Conservation (phyloP, 257 asterid species). For the Solanum rostratum region DNA sequence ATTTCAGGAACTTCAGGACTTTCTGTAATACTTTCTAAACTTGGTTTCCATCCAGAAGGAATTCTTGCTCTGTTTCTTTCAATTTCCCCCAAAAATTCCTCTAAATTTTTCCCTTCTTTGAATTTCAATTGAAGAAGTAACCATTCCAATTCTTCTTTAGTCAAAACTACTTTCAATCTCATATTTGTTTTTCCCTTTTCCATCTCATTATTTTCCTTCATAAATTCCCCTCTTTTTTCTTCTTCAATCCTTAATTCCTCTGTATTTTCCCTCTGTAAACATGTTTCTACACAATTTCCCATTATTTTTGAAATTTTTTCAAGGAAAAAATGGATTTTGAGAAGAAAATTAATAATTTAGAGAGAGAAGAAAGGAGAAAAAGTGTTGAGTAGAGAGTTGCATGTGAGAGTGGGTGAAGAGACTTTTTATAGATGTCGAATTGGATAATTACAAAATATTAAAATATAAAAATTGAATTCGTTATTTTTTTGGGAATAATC, state of each 20-base stretch:
- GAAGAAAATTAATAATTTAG: background rate
- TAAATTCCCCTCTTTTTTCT: background rate
- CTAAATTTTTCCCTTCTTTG: slow-evolving; percentile 29
- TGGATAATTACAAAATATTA: background rate
- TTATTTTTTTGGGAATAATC: too few species aligned
- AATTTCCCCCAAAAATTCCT: slow-evolving; percentile 48
- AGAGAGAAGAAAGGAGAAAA: background rate
- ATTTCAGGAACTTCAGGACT: slow-evolving; percentile 33
- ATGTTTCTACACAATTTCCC: slow-evolving; percentile 61
- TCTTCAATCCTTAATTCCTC: background rate
- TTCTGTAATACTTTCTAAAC: slow-evolving; percentile 59
- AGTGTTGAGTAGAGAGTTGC: background rate
- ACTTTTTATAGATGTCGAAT: background rate
- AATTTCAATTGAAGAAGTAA: slow-evolving; percentile 31
- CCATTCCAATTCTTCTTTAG: slow-evolving; percentile 63
- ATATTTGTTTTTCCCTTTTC: background rate
- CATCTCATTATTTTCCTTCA: background rate
- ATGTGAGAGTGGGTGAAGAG: background rate
- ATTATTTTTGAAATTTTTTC: background rate
- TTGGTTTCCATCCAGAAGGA: slow-evolving; percentile 46
- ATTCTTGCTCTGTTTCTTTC: slow-evolving; percentile 24
- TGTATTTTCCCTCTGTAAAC: slow-evolving; percentile 7
- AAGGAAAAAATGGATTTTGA: background rate
- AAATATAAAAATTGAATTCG: background rate
- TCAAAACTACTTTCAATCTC: slow-evolving; percentile 54